These are phyloP conservation scores for Diospyros lotus DNA, from an alignment of 148 eudicot genomes.

Conservation along the genomic window DNA sequence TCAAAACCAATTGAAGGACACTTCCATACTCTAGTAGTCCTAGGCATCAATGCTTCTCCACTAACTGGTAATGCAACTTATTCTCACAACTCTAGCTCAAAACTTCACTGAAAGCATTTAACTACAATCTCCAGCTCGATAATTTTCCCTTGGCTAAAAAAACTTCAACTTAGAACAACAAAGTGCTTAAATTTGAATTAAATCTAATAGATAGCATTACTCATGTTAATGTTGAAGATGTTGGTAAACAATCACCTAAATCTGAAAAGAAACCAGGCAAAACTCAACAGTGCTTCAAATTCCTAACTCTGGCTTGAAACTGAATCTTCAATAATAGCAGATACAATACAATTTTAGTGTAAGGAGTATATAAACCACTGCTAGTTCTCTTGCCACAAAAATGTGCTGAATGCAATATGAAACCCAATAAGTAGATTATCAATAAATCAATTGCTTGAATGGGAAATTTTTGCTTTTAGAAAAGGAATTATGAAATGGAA, in stretches of 20 bases:
- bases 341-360: not conserved
- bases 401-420: not conserved
- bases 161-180: not conserved
- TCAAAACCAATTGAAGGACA: not conserved
- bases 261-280: not conserved
- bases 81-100: too few species aligned
- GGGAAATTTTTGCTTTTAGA: too few species aligned
- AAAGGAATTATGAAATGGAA: too few species aligned
- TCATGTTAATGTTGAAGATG: too few species aligned
- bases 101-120: not conserved
- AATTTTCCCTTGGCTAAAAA: not conserved
- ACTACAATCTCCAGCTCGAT: not conserved
- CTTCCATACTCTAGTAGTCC: too few species aligned
- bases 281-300: not conserved
- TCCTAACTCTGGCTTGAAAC: not conserved
- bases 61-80: too few species aligned
- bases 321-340: not conserved
- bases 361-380: not conserved
- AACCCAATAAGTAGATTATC: too few species aligned
- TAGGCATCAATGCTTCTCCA: too few species aligned
- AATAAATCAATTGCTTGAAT: too few species aligned
- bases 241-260: not conserved
- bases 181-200: not conserved
- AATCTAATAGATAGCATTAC: not conserved
- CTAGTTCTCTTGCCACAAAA: not conserved